Percentiles rank a stretch among this genome's conserved stretches.
Conservation (phyloP, 2,329 filamentous ascomycete genomes). For the Cyanodermella asteris region DNA sequence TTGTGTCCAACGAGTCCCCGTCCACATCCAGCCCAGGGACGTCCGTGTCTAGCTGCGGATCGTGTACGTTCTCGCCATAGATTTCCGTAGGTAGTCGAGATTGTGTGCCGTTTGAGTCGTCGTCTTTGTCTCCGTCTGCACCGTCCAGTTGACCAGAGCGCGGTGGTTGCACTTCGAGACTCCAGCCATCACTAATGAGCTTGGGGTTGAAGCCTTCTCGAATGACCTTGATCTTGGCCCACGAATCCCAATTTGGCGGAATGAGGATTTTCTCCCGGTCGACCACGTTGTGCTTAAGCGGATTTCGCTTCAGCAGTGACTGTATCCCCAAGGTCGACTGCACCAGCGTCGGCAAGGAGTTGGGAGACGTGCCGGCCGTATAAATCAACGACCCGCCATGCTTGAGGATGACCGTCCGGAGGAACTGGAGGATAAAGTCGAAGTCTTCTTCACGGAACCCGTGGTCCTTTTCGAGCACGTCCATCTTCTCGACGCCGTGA, state of each 20-base stretch:
- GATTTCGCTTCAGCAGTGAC: slow-evolving; percentile 55
- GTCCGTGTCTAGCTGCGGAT: too few relatives aligned
- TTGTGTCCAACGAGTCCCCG: slow-evolving; percentile 4
- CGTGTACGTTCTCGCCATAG: slow-evolving; percentile 4
- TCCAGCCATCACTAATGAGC: slow-evolving; percentile 64
- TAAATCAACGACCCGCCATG: slow-evolving; percentile 71
- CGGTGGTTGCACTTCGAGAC: slow-evolving; percentile 49
- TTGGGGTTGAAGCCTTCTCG: slow-evolving; percentile 87
- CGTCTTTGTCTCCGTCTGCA: slow-evolving; percentile 9
- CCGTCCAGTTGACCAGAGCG: slow-evolving; percentile 13
- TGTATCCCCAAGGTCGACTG: slow-evolving; percentile 75
- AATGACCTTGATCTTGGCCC: slow-evolving; percentile 86
- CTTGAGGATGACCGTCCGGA: slow-evolving; percentile 74
- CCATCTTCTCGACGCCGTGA: slow-evolving; percentile 85
- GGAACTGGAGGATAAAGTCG: slow-evolving; percentile 80
- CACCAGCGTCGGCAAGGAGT: slow-evolving; percentile 55
- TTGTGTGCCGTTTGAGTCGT: not conserved
- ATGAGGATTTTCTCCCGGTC: slow-evolving; percentile 88
- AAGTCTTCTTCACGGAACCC: slow-evolving; percentile 94
- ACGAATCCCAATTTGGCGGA: slow-evolving; percentile 94
- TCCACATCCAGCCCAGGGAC: too few relatives aligned
- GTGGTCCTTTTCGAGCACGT: slow-evolving; percentile 68
- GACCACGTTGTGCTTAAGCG: slow-evolving; percentile 74
- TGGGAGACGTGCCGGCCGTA: slow-evolving; percentile 53
- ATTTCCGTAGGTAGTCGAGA: slow-evolving; percentile 16